A percentile compares a stretch with the other conserved stretches of the same genome.
phyloP scores from a whole-genome alignment of 352 stramenopile species.

The Phytophthora multivora region DNA sequence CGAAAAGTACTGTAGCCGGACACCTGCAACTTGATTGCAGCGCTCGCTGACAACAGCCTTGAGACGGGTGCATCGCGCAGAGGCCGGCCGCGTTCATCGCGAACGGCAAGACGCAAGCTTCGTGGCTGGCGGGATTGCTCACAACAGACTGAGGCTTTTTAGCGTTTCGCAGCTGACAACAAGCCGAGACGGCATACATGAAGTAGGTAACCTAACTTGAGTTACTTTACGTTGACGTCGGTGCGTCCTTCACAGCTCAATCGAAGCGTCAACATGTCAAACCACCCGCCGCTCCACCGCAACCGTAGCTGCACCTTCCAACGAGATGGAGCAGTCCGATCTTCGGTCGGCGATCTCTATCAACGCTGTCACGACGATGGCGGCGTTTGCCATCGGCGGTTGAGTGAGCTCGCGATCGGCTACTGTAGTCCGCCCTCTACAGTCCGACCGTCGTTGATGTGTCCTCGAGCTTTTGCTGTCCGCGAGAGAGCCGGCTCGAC shows the following conservation, averaged over 20 bases:
- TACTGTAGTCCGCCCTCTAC: conserved; percentile 28
- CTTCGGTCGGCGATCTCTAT: neutral
- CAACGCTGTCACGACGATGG: conserved; percentile 27
- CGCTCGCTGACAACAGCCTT: conserved; percentile 3
- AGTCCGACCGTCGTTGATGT: conserved; percentile 2
- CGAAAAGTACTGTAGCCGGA: neutral
- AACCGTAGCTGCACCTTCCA: conserved; percentile 6
- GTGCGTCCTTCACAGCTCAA: neutral
- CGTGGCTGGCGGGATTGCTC: neutral
- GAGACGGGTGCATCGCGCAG: conserved; percentile 14
- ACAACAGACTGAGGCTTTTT: neutral
- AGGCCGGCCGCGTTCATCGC: conserved; percentile 10
- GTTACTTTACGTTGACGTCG: neutral
- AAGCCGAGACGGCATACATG: neutral
- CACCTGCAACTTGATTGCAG: conserved; percentile 22
- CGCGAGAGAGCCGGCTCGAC: conserved; percentile 14
- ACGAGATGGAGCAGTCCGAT: neutral
- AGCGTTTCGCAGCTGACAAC: conserved; percentile 4
- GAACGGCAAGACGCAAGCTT: conserved; percentile 24
- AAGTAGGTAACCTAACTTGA: neutral
- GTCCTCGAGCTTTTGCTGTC: conserved; percentile 20
- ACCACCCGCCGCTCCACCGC: neutral
- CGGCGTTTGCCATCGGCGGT: neutral
- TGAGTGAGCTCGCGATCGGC: neutral
- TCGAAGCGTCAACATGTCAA: conserved; percentile 9